These are phyloP conservation scores for Mortierella sp. DNA, from an alignment of 371 early-diverging fungal genomes.

Conservation along the genomic window DNA sequence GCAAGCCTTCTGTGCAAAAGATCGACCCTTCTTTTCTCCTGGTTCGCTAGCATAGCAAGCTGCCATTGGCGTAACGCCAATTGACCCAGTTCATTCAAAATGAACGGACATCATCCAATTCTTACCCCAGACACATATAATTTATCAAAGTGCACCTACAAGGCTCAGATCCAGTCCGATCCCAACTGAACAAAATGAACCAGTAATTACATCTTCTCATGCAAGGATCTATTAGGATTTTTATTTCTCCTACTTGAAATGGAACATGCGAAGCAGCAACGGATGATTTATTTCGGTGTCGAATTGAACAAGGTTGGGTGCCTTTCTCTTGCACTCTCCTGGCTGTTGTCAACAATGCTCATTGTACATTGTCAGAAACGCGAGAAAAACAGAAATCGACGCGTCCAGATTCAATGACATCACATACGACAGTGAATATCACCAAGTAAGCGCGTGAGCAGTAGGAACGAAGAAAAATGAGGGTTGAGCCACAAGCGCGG, in stretches of 20 bases:
- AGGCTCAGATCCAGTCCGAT: constrained; percentile 3
- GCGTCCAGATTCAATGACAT: too few species aligned
- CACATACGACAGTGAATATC: too few species aligned
- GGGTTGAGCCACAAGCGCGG: too few species aligned
- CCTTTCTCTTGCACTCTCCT: background rate
- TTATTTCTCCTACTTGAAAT: background rate
- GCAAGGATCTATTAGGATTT: constrained; percentile 5
- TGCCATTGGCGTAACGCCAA: background rate
- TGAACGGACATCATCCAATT: background rate
- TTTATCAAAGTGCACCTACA: background rate
- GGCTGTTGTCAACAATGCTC: too few species aligned
- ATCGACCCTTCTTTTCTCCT: background rate
- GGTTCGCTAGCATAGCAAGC: background rate
- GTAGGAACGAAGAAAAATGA: too few species aligned
- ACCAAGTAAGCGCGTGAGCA: too few species aligned
- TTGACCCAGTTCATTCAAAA: background rate
- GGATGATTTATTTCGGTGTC: background rate
- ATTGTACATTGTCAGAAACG: too few species aligned
- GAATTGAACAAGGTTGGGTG: constrained; percentile 2
- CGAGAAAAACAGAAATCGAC: too few species aligned
- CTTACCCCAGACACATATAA: background rate
- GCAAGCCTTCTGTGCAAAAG: background rate
- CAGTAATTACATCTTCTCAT: background rate
- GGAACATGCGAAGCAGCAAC: background rate
- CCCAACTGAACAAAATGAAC: background rate